Evolutionary conservation across 164 flowering plant genomes (phyloP).

Genomic region (Kingdonia uniflora): DNA sequence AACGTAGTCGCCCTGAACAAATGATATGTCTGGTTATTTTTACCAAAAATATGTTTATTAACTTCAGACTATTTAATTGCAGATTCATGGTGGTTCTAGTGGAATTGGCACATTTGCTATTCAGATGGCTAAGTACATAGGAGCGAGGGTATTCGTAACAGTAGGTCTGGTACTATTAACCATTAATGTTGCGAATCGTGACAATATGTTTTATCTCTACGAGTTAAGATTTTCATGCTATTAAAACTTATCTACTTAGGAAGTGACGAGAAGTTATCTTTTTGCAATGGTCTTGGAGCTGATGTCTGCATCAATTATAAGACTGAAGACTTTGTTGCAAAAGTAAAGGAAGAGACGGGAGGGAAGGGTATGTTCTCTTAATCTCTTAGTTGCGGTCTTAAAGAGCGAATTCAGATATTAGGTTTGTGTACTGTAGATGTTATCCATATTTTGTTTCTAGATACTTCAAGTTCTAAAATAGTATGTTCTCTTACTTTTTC

Average conservation of each 20-base stretch:
- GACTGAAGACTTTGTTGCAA: conserved; percentile 83
- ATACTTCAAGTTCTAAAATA: no score
- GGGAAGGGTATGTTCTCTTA: conserved; percentile 53
- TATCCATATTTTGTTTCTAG: no score
- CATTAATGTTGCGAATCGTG: no score
- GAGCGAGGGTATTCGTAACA: conserved; percentile 72
- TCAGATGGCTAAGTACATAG: conserved; percentile 72
- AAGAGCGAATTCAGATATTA: no score
- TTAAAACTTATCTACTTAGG: conserved; percentile 28
- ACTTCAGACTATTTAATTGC: conserved; percentile 13
- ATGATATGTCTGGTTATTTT: no score
- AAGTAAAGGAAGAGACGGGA: conserved; percentile 83
- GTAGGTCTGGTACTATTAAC: conserved; percentile 50
- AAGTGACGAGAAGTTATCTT: conserved; percentile 60
- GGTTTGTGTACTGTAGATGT: no score
- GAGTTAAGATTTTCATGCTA: no score
- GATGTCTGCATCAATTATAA: conserved; percentile 94
- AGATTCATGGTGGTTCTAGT: conserved; percentile 96
- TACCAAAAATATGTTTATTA: no score
- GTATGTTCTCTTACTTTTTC: no score
- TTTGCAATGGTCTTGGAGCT: conserved; percentile 85
- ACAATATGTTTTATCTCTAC: no score
- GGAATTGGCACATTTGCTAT: conserved; percentile 96
- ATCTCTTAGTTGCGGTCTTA: not conserved
- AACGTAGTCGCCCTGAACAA: no score